A percentile compares a stretch with the other conserved stretches of the same genome.
Evolutionary conservation across 306 rosid species (phyloP).

Genomic region (Vachellia collinsii): DNA sequence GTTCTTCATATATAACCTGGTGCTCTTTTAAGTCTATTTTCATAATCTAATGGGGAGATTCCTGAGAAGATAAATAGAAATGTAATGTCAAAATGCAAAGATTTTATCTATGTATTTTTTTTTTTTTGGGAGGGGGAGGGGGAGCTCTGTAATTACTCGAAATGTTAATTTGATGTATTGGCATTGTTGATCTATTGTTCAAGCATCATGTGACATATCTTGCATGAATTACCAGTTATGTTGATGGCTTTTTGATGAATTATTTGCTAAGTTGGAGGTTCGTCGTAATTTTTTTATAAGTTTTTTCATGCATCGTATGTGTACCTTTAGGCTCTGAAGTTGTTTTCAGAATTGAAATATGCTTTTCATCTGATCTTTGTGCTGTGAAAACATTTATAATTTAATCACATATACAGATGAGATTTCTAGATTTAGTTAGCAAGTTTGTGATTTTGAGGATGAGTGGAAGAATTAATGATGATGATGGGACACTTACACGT

Average conservation of each 20-base stretch:
- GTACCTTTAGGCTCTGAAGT: conserved; percentile 6
- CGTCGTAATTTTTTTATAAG: background rate
- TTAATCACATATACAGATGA: background rate
- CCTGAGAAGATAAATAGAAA: background rate
- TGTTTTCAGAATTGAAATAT: conserved; percentile 2
- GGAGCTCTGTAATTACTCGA: conserved; percentile 1
- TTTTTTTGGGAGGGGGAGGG: no score
- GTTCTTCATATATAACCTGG: background rate
- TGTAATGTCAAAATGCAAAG: no score
- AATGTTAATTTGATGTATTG: background rate
- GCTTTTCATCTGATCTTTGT: conserved; percentile 6
- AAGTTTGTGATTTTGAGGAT: background rate
- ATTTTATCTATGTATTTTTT: no score
- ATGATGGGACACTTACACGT: background rate
- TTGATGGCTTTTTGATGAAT: background rate
- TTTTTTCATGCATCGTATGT: background rate
- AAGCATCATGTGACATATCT: conserved; percentile 10
- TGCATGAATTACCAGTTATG: background rate
- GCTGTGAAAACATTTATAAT: background rate
- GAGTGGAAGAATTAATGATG: background rate
- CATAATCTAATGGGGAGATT: background rate
- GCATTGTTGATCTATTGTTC: conserved; percentile 9
- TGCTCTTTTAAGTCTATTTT: conserved; percentile 6
- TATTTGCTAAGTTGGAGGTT: background rate
- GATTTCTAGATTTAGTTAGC: background rate